These are phyloP conservation scores for Botrytis sinoallii DNA, from an alignment of 2,329 filamentous ascomycete species.

Conservation along the genomic window DNA sequence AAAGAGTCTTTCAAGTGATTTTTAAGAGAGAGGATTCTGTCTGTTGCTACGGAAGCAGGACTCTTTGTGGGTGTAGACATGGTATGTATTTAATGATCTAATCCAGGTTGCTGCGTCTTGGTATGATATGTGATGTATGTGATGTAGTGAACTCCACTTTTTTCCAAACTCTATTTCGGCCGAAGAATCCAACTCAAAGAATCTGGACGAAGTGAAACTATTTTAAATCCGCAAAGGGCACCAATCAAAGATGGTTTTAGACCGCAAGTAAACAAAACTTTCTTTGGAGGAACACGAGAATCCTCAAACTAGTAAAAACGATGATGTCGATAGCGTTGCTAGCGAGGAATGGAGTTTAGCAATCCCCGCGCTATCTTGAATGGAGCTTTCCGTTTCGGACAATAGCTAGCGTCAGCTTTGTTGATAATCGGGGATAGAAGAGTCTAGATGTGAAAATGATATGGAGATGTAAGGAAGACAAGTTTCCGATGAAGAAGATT, in stretches of 20 bases:
- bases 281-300: neutral
- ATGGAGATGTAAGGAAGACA: neutral
- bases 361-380: neutral
- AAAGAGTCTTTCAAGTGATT: slow-evolving; percentile 31
- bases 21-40: slow-evolving; percentile 23
- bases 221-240: neutral
- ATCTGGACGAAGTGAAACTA: neutral
- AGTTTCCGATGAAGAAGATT: neutral
- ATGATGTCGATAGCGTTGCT: slow-evolving; percentile 6
- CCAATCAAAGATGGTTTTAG: neutral
- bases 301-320: neutral
- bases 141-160: neutral
- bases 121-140: neutral
- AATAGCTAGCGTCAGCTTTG: neutral
- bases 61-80: slow-evolving; percentile 28
- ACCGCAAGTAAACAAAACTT: neutral
- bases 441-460: neutral
- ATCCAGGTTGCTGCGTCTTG: neutral
- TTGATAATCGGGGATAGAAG: neutral
- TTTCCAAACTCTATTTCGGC: neutral
- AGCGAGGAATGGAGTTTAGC: neutral
- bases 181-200: neutral
- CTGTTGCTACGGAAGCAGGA: slow-evolving; percentile 26
- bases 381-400: too few relatives aligned
- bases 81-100: slow-evolving; percentile 1